Evolutionary conservation across 2,329 filamentous ascomycete species (phyloP).

Genomic region (Diplocarpon rosae): DNA sequence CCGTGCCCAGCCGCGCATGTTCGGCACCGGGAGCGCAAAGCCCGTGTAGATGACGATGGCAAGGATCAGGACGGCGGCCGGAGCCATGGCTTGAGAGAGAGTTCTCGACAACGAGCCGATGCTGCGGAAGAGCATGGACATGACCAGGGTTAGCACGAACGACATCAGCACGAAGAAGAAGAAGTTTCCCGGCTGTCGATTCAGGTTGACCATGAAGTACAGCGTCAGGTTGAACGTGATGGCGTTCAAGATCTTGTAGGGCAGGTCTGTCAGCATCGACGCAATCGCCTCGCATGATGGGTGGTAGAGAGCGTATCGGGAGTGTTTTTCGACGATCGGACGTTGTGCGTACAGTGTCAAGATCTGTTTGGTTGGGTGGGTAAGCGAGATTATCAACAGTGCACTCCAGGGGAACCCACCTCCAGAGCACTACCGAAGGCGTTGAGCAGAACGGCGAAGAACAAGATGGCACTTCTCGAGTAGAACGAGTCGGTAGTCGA

Average conservation of each 20-base stretch:
- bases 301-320: slow-evolving; percentile 79
- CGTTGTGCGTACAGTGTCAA: slow-evolving; percentile 72
- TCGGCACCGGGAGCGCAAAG: slow-evolving; percentile 33
- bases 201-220: slow-evolving; percentile 80
- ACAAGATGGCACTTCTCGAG: slow-evolving; percentile 50
- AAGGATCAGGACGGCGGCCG: slow-evolving; percentile 39
- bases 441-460: slow-evolving; percentile 57
- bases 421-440: slow-evolving; percentile 50
- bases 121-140: slow-evolving; percentile 77
- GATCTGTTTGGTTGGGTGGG: slow-evolving; percentile 38
- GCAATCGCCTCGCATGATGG: slow-evolving; percentile 83
- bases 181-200: slow-evolving; percentile 63
- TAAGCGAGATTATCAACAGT: background rate
- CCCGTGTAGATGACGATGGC: slow-evolving; percentile 27
- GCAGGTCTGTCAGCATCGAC: slow-evolving; percentile 77
- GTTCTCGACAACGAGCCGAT: slow-evolving; percentile 67
- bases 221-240: slow-evolving; percentile 69
- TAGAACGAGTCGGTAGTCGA: slow-evolving; percentile 47
- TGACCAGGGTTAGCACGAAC: slow-evolving; percentile 34
- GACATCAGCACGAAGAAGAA: slow-evolving; percentile 56
- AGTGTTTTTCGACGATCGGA: slow-evolving; percentile 84
- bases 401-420: slow-evolving; percentile 21
- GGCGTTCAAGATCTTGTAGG: slow-evolving; percentile 54
- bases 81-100: slow-evolving; percentile 51
- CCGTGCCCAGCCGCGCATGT: slow-evolving; percentile 68